A percentile compares a stretch with the other conserved stretches of the same genome.
phyloP scores from a whole-genome alignment of 1,284 basidiomycete genomes.

The Sphaerobolus stellatus region DNA sequence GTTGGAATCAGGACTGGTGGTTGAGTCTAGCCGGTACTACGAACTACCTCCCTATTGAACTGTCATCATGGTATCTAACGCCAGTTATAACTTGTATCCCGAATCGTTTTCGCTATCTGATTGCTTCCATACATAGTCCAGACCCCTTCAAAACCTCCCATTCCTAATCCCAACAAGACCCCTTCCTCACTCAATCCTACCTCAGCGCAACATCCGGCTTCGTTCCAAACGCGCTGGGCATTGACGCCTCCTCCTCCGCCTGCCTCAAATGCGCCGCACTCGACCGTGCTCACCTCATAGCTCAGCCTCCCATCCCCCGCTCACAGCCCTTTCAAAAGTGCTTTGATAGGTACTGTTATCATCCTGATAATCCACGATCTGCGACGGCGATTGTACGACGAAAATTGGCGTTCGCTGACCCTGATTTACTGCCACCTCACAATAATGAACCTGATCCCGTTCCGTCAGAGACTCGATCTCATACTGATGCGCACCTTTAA shows the following conservation, averaged over 20 bases:
- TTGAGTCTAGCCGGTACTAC: not conserved
- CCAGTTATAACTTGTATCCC: no score
- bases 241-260: conserved; percentile 52
- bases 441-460: no score
- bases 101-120: no score
- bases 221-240: conserved; percentile 45
- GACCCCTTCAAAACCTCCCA: conserved; percentile 54
- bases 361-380: conserved; percentile 47
- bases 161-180: conserved; percentile 42
- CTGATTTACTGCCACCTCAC: conserved; percentile 44
- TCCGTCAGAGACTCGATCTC: no score
- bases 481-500: no score
- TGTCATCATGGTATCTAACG: no score
- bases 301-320: conserved; percentile 30
- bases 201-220: conserved; percentile 57
- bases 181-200: conserved; percentile 56
- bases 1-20: not conserved
- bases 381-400: conserved; percentile 42
- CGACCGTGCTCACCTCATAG: conserved; percentile 44
- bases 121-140: conserved; percentile 40
- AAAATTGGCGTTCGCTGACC: conserved; percentile 47
- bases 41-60: no score
- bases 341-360: conserved; percentile 56
- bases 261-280: conserved; percentile 56
- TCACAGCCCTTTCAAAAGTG: conserved; percentile 47